Evolutionary conservation across 2,329 filamentous ascomycete genomes (phyloP).

Genomic region (Curvularia verruculosa): DNA sequence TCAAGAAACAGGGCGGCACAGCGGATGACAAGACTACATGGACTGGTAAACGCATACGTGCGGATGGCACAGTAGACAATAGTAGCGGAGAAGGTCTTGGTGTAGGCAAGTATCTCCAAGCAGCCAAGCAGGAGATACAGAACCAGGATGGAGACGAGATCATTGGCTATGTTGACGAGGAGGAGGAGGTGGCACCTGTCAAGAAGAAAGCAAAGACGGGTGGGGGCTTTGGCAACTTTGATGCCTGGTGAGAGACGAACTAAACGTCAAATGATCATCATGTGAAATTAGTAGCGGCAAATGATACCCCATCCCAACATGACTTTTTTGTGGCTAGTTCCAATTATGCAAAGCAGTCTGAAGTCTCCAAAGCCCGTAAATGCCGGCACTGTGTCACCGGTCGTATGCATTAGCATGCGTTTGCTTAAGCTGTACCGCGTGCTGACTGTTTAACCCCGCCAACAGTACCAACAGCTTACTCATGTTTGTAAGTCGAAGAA

Average conservation of each 20-base stretch:
- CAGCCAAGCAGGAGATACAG: conserved; percentile 52
- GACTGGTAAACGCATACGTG: conserved; percentile 89
- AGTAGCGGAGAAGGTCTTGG: conserved; percentile 60
- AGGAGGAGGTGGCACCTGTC: conserved; percentile 66
- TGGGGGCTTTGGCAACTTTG: conserved; percentile 89
- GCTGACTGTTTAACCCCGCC: background rate
- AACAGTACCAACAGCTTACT: background rate
- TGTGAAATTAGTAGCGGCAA: background rate
- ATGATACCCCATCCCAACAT: background rate
- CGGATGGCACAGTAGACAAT: conserved; percentile 64
- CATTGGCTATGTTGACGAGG: conserved; percentile 67
- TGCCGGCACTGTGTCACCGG: background rate
- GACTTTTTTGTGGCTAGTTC: background rate
- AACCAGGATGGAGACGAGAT: conserved; percentile 61
- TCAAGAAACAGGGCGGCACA: conserved; percentile 69
- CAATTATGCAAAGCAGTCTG: background rate
- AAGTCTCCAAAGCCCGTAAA: background rate
- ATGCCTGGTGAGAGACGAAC: conserved; percentile 70
- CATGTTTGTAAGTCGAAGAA: background rate
- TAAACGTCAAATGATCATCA: background rate
- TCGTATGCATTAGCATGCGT: background rate
- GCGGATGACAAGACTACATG: conserved; percentile 92
- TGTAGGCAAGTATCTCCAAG: conserved; percentile 84
- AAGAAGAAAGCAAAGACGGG: conserved; percentile 79
- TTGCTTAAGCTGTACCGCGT: background rate